These are phyloP conservation scores for Microglena sp. DNA, from an alignment of 139 green algal species.

Conservation along the genomic window DNA sequence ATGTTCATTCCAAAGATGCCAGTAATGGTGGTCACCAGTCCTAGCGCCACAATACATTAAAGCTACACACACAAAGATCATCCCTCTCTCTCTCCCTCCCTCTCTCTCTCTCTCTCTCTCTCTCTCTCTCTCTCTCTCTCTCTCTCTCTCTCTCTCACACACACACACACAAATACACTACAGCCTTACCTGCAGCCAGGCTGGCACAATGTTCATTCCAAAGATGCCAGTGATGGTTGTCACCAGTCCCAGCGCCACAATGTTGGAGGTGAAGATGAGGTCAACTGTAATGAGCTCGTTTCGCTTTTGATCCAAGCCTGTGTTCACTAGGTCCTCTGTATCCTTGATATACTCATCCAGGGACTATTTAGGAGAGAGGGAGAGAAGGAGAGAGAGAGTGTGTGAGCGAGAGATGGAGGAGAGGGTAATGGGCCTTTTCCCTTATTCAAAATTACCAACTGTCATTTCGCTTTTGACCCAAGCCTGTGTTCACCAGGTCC, in stretches of 20 bases:
- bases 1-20: conserved; percentile 1
- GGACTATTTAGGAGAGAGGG: conserved; percentile 33
- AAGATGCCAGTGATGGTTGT: neutral
- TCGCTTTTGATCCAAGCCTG: neutral
- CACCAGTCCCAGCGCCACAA: neutral
- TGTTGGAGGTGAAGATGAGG: neutral
- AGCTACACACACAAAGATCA: no score
- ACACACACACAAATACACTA: no score
- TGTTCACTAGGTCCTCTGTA: neutral
- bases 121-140: no score
- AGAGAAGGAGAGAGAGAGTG: conserved; percentile 1
- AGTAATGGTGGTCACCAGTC: no score
- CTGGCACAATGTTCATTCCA: no score
- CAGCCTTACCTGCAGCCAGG: no score
- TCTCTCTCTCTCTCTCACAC: no score
- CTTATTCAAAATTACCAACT: no score
- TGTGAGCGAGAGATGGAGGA: neutral
- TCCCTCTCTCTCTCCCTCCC: no score
- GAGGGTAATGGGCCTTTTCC: conserved; percentile 50
- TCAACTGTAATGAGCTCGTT: neutral
- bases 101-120: no score
- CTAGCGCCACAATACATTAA: no score
- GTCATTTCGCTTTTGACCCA: conserved; percentile 80
- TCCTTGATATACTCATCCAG: conserved; percentile 19
- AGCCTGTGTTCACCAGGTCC: conserved; percentile 85